These are phyloP conservation scores for Xylaria hypoxylon DNA, from an alignment of 2,329 filamentous ascomycete genomes.

Conservation along the genomic window DNA sequence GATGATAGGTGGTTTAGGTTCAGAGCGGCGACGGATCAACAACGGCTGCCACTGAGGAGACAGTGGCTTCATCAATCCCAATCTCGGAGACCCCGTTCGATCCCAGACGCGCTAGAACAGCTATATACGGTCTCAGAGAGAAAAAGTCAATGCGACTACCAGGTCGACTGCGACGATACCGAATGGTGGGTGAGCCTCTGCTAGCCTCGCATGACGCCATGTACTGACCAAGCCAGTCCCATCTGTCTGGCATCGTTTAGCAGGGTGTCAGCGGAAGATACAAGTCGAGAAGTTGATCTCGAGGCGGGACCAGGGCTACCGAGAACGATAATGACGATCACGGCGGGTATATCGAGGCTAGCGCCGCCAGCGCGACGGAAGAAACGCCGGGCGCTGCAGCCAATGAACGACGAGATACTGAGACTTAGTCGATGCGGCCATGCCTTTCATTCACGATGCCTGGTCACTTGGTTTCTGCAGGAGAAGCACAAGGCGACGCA, in stretches of 20 bases:
- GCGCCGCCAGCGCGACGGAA: not conserved
- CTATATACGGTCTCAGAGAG: constrained; percentile 23
- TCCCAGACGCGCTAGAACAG: not conserved
- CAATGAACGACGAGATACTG: constrained; percentile 51
- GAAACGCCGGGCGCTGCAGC: constrained; percentile 26
- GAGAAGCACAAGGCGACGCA: constrained; percentile 42
- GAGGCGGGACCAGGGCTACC: not conserved
- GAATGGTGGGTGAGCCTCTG: constrained; percentile 14
- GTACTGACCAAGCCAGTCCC: constrained; percentile 36
- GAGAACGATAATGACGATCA: not conserved
- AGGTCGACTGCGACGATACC: not conserved
- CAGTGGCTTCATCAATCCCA: not conserved
- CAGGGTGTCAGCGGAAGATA: constrained; percentile 18
- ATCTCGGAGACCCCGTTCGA: not conserved
- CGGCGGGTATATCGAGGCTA: not conserved
- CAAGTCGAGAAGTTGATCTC: not conserved
- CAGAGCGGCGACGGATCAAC: no score
- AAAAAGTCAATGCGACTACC: not conserved
- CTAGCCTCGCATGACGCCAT: not conserved
- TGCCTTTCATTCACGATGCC: constrained; percentile 55
- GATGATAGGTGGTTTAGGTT: not conserved
- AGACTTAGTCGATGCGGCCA: constrained; percentile 55
- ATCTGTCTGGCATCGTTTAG: constrained; percentile 47
- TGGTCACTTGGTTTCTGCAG: constrained; percentile 55
- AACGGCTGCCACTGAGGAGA: no score